Conservation (phyloP, 2,329 filamentous ascomycete species). For the Onygena corvina region DNA sequence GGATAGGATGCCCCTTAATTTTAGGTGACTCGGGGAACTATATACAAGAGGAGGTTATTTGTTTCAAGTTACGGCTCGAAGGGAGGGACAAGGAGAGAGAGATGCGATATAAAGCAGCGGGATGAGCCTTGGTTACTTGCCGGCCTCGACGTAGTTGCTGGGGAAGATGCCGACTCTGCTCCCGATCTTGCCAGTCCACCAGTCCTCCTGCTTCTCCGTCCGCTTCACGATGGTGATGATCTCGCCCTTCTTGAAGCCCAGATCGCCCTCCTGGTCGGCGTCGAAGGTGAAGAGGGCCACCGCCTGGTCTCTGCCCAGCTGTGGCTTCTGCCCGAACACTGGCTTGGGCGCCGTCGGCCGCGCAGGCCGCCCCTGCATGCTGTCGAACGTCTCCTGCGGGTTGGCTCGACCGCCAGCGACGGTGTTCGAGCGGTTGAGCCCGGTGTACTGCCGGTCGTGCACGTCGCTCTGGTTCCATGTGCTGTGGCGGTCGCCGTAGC, state of each 20-base stretch:
- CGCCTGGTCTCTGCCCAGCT: constrained; percentile 56
- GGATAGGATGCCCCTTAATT: constrained; percentile 3
- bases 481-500: constrained; percentile 34
- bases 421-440: constrained; percentile 26
- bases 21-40: not conserved
- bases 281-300: constrained; percentile 90
- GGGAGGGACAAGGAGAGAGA: not conserved
- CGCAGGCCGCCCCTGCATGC: constrained; percentile 49
- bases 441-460: constrained; percentile 33
- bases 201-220: constrained; percentile 87
- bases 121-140: constrained; percentile 15
- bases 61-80: constrained; percentile 1
- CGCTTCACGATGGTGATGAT: constrained; percentile 89
- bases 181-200: constrained; percentile 93
- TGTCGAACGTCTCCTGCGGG: constrained; percentile 26
- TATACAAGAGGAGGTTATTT: not conserved
- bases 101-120: not conserved
- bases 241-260: constrained; percentile 95
- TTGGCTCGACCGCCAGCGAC: constrained; percentile 22
- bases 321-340: constrained; percentile 48
- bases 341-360: constrained; percentile 84
- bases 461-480: constrained; percentile 42
- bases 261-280: constrained; percentile 78
- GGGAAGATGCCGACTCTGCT: constrained; percentile 84
- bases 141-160: constrained; percentile 26